phyloP scores from a whole-genome alignment of 208 protist species.

The Wallacemonas sp. region DNA sequence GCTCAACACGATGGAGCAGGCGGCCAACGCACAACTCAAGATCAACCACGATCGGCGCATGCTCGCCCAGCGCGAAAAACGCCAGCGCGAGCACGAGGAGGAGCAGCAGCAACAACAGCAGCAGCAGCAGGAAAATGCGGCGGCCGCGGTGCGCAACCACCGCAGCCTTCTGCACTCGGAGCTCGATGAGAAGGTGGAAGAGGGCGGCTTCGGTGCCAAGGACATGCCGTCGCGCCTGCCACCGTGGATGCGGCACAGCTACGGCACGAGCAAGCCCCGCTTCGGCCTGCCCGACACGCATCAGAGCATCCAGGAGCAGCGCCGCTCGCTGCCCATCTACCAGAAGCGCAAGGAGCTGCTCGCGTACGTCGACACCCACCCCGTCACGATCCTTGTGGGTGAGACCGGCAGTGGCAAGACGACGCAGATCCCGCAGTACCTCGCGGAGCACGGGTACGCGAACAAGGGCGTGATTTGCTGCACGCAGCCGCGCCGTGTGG shows the following conservation, averaged over 20 bases:
- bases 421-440: constrained; percentile 96
- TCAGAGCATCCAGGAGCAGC: constrained; percentile 79
- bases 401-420: constrained; percentile 98
- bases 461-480: constrained; percentile 85
- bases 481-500: constrained; percentile 99
- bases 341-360: constrained; percentile 91
- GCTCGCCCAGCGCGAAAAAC: constrained; percentile 44
- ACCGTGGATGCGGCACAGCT: constrained; percentile 85
- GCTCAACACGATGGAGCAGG: constrained; percentile 78
- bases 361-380: constrained; percentile 72
- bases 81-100: constrained; percentile 29
- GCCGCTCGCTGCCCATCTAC: constrained; percentile 95
- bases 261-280: constrained; percentile 51
- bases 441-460: constrained; percentile 91
- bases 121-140: constrained; percentile 8
- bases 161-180: constrained; percentile 62
- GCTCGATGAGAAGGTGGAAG: constrained; percentile 62
- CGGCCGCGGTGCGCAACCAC: constrained; percentile 9
- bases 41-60: constrained; percentile 83
- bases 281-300: constrained; percentile 63
- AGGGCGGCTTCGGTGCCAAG: constrained; percentile 56
- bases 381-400: constrained; percentile 91
- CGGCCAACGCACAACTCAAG: constrained; percentile 70
- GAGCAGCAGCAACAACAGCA: constrained; percentile 22
- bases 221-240: constrained; percentile 60